A percentile compares a stretch with the other conserved stretches of the same genome.
phyloP scores from a whole-genome alignment of 345 rosid species.

The Reutealis trisperma region DNA sequence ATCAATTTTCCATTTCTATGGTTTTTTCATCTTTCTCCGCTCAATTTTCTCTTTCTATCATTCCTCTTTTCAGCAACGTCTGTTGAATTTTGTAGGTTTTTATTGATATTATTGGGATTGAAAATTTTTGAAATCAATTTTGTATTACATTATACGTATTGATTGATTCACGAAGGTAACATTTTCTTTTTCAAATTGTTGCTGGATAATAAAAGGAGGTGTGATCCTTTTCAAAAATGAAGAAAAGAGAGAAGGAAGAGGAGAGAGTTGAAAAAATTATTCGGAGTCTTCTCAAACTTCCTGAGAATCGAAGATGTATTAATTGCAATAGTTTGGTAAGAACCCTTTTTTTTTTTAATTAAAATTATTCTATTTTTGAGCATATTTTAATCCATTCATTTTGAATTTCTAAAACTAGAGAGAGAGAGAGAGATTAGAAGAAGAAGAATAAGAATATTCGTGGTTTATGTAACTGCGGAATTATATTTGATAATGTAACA shows the following conservation, averaged over 20 bases:
- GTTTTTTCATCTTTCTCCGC: neutral
- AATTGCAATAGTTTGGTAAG: conserved; percentile 81
- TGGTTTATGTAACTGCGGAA: neutral
- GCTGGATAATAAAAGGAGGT: neutral
- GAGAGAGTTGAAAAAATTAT: conserved; percentile 67
- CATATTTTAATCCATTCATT: neutral
- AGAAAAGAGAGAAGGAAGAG: conserved; percentile 58
- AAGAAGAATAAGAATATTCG: no score
- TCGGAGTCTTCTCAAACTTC: conserved; percentile 68
- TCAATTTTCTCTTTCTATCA: neutral
- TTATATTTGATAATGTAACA: no score
- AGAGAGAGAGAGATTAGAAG: no score
- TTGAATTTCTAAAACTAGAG: neutral
- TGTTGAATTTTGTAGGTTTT: neutral
- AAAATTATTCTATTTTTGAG: neutral
- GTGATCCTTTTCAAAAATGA: conserved; percentile 37
- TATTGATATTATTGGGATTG: neutral
- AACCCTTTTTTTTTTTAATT: neutral
- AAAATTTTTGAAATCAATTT: no score
- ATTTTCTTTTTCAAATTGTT: neutral
- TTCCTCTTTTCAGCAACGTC: neutral
- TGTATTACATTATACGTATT: neutral
- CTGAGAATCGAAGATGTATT: conserved; percentile 80
- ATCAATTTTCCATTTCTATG: neutral
- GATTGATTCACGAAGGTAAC: neutral